Base-by-base conservation (phyloP, 1,139 yeast species). In the Arxiozyma telluris region DNA sequence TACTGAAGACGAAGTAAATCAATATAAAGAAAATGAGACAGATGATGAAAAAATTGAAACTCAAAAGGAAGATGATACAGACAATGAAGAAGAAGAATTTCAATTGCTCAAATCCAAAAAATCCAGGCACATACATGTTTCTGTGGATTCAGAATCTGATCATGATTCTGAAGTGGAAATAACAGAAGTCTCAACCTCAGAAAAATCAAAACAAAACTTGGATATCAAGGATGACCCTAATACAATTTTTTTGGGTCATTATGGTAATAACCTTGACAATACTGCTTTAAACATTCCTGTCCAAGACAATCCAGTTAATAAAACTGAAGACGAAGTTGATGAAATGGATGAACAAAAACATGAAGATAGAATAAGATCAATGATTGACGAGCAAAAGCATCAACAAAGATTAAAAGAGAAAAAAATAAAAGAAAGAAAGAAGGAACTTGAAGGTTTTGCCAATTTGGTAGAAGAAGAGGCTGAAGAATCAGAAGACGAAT, bases 401-500 rank as follows among this genome's bases (percentile, higher is more conserved):
- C 54, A 66, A 68, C 49, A 71, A 71, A 58, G 77, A 76, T 58
- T 67, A 72, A 44, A 21, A 22, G 51, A 47, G 44, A 25, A 44
- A 27, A 56, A 50, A 22, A 15, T 21, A 27, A 34, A 23, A 20
- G 21, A 44, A 30, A 50, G 46, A 30, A 49, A 53, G n/a, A 43
- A 51, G 34, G 71, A 68, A 43, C 55, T 73, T 63, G 67, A 64
- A 47, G 57, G 57, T 9, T 61, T 57, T 41, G 74, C 74, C 34
- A 63, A 70, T 47, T 64, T 72, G 53, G 60, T 73, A 58, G 75
- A 72, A 55, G 65, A 67, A 57, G 96, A 91, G 73, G 98, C 98
- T 48, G 94, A 83, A 61, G 98, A 93, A 73, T 88, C 96, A 45
- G 98, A 93, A 59, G 98, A 91, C 73, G 97, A 91, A 72, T 91